Conservation (phyloP, 495 filamentous ascomycete genomes). For the Clavariopsis aquatica region DNA sequence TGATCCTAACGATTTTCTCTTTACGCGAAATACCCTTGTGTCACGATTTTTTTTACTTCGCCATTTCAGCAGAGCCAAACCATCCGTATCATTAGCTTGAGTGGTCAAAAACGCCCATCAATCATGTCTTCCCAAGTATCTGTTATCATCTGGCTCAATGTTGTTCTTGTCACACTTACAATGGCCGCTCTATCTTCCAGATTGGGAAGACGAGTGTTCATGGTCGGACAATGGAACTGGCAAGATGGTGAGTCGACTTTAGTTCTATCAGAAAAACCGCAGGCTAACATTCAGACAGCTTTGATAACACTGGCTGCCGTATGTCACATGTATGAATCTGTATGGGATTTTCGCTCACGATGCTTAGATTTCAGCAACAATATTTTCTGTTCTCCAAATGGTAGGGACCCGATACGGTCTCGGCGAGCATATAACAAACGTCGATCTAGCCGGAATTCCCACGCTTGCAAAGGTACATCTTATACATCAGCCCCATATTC, state of each 20-base stretch:
- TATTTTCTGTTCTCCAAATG: conserved; percentile 29
- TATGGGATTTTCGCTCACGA: neutral
- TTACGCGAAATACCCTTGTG: too few relatives aligned
- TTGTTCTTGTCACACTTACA: conserved; percentile 23
- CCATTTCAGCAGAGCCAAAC: neutral
- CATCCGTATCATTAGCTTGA: conserved; percentile 1
- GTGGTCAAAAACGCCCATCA: neutral
- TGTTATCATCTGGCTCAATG: conserved; percentile 31
- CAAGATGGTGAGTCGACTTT: conserved; percentile 24
- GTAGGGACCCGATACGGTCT: conserved; percentile 9
- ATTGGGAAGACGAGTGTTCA: conserved; percentile 18
- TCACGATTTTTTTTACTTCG: neutral
- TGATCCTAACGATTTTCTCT: too few relatives aligned
- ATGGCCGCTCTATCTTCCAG: conserved; percentile 18
- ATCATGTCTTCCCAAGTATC: conserved; percentile 15
- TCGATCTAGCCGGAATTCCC: neutral
- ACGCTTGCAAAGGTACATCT: conserved; percentile 17
- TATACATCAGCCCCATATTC: too few relatives aligned
- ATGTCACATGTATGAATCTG: conserved; percentile 6
- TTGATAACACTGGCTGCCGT: conserved; percentile 26
- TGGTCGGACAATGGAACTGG: conserved; percentile 24
- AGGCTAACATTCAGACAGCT: conserved; percentile 6
- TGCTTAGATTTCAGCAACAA: conserved; percentile 15
- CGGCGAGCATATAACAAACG: conserved; percentile 13
- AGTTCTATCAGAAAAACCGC: neutral